Percentiles rank a stretch among this genome's conserved stretches.
phyloP scores from a whole-genome alignment of 768 basidiomycete species.

The Mycena kentingensis region DNA sequence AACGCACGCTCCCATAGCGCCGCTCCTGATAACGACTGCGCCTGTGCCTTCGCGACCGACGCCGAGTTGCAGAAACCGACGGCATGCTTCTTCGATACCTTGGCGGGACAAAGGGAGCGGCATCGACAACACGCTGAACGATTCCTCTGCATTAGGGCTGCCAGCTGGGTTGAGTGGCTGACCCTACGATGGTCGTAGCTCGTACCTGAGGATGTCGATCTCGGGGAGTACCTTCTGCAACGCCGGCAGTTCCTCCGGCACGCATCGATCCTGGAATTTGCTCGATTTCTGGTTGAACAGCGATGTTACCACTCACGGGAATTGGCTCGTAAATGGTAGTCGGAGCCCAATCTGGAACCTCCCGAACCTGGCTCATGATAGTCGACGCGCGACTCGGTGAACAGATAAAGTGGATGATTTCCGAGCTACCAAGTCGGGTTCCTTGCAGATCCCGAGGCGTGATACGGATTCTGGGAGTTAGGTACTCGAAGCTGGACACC shows the following conservation, averaged over 20 bases:
- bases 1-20: slow-evolving; percentile 70
- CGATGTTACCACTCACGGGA: slow-evolving; percentile 59
- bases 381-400: slow-evolving; percentile 70
- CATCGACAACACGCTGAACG: slow-evolving; percentile 63
- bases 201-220: slow-evolving; percentile 70
- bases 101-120: slow-evolving; percentile 48
- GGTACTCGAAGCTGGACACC: slow-evolving; percentile 68
- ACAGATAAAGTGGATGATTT: slow-evolving; percentile 80
- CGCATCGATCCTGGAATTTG: slow-evolving; percentile 63
- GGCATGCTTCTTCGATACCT: slow-evolving; percentile 68
- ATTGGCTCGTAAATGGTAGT: slow-evolving; percentile 82
- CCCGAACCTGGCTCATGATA: slow-evolving; percentile 65
- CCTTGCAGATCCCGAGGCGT: slow-evolving; percentile 66
- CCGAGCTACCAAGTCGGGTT: slow-evolving; percentile 53
- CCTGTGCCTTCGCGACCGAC: slow-evolving; percentile 54
- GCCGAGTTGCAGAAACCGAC: slow-evolving; percentile 60
- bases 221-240: slow-evolving; percentile 58
- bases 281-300: background rate
- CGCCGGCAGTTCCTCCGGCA: slow-evolving; percentile 76
- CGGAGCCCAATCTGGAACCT: slow-evolving; percentile 61
- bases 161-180: background rate
- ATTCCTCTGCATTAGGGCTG: slow-evolving; percentile 89
- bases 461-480: slow-evolving; percentile 69
- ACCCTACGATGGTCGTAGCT: background rate
- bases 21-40: slow-evolving; percentile 74